Evolutionary conservation across 2,329 filamentous ascomycete genomes (phyloP).

Genomic region (Aspergillus fumigatiaffinis): DNA sequence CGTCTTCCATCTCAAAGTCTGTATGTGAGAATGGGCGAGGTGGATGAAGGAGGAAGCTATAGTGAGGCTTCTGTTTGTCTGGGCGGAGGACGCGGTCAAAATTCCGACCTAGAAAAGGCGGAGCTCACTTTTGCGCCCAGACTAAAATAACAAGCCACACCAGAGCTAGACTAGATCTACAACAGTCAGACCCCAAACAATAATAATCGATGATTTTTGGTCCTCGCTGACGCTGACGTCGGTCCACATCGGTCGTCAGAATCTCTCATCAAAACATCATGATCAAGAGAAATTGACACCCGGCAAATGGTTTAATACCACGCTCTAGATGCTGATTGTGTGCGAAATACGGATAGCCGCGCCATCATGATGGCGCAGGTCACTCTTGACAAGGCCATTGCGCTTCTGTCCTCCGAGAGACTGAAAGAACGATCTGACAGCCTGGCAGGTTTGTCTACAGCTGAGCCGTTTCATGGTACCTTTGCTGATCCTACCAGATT

Average conservation of each 20-base stretch:
- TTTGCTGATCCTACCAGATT: conserved; percentile 35
- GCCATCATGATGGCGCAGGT: conserved; percentile 38
- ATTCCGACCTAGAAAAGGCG: conserved; percentile 25
- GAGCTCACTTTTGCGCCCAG: conserved; percentile 1
- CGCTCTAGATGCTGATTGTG: not conserved
- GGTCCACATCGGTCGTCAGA: not conserved
- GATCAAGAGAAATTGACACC: not conserved
- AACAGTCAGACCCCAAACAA: not conserved
- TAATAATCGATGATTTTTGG: not conserved
- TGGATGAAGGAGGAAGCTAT: conserved; percentile 9
- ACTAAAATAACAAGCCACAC: not conserved
- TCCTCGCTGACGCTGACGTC: not conserved
- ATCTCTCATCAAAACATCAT: not conserved
- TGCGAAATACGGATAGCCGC: not conserved
- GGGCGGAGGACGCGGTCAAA: conserved; percentile 36
- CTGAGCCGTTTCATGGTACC: not conserved
- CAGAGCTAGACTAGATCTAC: not conserved
- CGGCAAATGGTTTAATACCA: too few species aligned
- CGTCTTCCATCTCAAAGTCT: conserved; percentile 60
- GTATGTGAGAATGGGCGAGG: conserved; percentile 29
- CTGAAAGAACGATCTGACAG: conserved; percentile 48
- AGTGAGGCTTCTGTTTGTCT: conserved; percentile 28
- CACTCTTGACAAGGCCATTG: conserved; percentile 40
- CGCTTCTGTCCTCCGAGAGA: conserved; percentile 40
- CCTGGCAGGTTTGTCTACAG: conserved; percentile 41